Base-by-base conservation (phyloP, 2,329 filamentous ascomycete genomes). In the Meredithiella fracta region DNA sequence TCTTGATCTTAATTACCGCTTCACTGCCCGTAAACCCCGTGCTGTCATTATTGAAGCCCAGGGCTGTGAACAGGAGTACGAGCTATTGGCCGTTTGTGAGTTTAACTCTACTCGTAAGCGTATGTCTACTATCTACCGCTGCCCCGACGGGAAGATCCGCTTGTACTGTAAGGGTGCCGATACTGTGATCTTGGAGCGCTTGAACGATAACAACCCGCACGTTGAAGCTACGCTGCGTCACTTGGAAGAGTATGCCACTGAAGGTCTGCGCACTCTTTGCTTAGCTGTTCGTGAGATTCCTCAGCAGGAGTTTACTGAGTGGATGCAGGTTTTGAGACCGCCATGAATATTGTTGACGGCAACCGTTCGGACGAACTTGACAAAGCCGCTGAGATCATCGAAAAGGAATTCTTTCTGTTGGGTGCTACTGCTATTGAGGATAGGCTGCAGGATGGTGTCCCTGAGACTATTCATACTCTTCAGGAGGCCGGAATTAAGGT, bases 401-500 rank as follows among this genome's bases (percentile, higher is more conserved):
- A 98, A 68, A 86, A 85, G 63, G 87, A 95, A 64, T 84, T 98
- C 51, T 89, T 81, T 62, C 78, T 98, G 20, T 81, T 98, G 23
- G 92, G 92, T 47, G 91, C 94, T 3, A 98, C 92, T 22, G 92
- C 92, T 55, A 98, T 98, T 61, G 92, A 98, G 69, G 92, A 98
- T 73, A 85, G 87, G 60, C 77, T 98, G 31, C 92, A 98, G 68
- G 94, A 98, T 63, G 92, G 94, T 55, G 92, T 98, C 15, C 92
- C 92, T 1, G 92, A 98, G 68, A 98, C 92, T 0, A 98, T 98
- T 58, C 89, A 96, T 67, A 98, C 92, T 0, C 74, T 98, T 26
- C 94, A 98, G 68, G 86, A 90, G 61, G 92, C 94, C 23, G 91
- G 90, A 54, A 97, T 98, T 74, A 98, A 98, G 70, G 84, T 98